Percentiles rank a stretch among this genome's conserved stretches.
Conservation (phyloP, 2,329 filamentous ascomycete species). For the Thelonectria rubi region DNA sequence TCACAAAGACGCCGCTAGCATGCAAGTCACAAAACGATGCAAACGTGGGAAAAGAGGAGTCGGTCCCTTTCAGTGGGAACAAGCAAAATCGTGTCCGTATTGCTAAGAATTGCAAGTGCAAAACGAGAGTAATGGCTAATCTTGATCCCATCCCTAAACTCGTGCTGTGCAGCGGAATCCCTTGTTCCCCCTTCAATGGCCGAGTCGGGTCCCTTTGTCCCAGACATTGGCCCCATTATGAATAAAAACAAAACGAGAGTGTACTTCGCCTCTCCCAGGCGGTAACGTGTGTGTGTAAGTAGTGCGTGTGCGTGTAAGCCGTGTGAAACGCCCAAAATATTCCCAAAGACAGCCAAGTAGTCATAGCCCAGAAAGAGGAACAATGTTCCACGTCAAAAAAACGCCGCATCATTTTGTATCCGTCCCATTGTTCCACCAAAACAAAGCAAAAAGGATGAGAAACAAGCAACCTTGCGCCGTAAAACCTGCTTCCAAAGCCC, state of each 20-base stretch:
- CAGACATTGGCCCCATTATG: conserved; percentile 34
- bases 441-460: conserved; percentile 11
- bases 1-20: neutral
- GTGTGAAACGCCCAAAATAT: conserved; percentile 34
- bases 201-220: conserved; percentile 22
- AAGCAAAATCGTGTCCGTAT: conserved; percentile 29
- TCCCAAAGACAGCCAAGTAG: conserved; percentile 11
- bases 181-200: conserved; percentile 14
- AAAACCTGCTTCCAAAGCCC: conserved; percentile 16
- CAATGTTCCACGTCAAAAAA: conserved; percentile 31
- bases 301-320: conserved; percentile 28
- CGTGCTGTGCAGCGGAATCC: conserved; percentile 7
- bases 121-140: conserved; percentile 24
- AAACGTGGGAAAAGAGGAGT: neutral
- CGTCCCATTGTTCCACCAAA: conserved; percentile 28
- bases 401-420: conserved; percentile 37
- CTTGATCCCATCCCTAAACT: conserved; percentile 20
- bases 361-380: conserved; percentile 31
- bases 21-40: neutral
- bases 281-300: conserved; percentile 26
- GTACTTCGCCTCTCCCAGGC: conserved; percentile 38
- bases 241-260: conserved; percentile 37
- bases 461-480: conserved; percentile 4
- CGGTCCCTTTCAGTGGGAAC: conserved; percentile 16
- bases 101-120: conserved; percentile 28